Conservation (phyloP, 257 asterid species). For the Solanum habrochaites region DNA sequence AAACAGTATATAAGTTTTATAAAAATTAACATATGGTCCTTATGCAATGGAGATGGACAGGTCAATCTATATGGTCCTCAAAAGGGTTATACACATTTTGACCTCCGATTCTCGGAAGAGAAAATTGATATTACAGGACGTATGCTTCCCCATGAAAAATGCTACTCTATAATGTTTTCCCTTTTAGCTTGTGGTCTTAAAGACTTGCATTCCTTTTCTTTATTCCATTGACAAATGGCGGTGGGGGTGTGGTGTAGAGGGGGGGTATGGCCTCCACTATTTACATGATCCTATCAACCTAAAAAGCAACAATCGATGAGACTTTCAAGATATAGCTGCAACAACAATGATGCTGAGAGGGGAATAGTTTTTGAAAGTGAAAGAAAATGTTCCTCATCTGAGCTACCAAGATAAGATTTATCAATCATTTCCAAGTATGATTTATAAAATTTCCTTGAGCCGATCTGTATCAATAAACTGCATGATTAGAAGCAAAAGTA, state of each 20-base stretch:
- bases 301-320: too few relatives aligned
- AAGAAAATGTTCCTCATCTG: too few relatives aligned
- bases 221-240: constrained; percentile 71
- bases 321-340: too few relatives aligned
- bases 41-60: neutral
- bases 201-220: constrained; percentile 50
- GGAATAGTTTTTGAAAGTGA: too few relatives aligned
- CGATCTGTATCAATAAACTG: too few relatives aligned
- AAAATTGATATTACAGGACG: neutral
- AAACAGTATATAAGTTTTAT: neutral
- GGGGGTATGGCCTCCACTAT: constrained; percentile 55
- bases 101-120: neutral
- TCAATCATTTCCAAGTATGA: too few relatives aligned
- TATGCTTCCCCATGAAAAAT: constrained; percentile 51
- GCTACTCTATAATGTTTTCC: constrained; percentile 58
- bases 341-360: too few relatives aligned
- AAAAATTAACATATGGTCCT: neutral
- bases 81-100: neutral
- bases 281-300: constrained; percentile 22
- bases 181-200: constrained; percentile 48
- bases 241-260: too few relatives aligned
- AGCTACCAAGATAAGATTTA: too few relatives aligned
- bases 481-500: too few relatives aligned
- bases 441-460: too few relatives aligned
- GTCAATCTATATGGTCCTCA: neutral